Percentiles rank a stretch among this genome's conserved stretches.
Conservation (phyloP, 306 rosid species). For the Vachellia collinsii region DNA sequence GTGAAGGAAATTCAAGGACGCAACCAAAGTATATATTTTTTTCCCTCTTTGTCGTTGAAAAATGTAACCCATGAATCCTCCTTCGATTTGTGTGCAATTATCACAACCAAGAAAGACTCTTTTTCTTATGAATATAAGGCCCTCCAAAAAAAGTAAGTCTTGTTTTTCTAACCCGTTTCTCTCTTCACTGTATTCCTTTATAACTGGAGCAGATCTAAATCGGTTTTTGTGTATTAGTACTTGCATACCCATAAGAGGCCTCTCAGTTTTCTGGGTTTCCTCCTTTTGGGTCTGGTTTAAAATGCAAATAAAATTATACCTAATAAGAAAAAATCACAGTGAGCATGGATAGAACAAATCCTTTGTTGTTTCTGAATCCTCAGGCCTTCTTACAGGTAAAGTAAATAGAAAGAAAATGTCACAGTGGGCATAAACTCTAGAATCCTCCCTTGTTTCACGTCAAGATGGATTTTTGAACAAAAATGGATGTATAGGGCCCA, state of each 20-base stretch:
- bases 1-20: conserved; percentile 12
- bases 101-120: not conserved
- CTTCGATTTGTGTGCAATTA: not conserved
- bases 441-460: not conserved
- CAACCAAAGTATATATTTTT: not conserved
- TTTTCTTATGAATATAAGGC: not conserved
- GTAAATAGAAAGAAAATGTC: not conserved
- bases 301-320: not conserved
- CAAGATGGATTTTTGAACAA: too few species aligned
- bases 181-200: not conserved
- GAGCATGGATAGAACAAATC: not conserved
- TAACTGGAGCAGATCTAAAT: not conserved
- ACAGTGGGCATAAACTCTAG: conserved; percentile 17
- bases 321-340: not conserved
- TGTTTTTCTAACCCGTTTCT: not conserved
- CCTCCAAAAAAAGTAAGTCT: not conserved
- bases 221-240: not conserved
- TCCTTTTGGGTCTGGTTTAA: not conserved
- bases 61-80: conserved; percentile 30
- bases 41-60: conserved; percentile 16
- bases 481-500: not conserved
- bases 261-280: not conserved
- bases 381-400: not conserved
- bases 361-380: not conserved
- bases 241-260: not conserved